These are phyloP conservation scores for Eutrema japonicum DNA, from an alignment of 345 rosid genomes.

Conservation along the genomic window DNA sequence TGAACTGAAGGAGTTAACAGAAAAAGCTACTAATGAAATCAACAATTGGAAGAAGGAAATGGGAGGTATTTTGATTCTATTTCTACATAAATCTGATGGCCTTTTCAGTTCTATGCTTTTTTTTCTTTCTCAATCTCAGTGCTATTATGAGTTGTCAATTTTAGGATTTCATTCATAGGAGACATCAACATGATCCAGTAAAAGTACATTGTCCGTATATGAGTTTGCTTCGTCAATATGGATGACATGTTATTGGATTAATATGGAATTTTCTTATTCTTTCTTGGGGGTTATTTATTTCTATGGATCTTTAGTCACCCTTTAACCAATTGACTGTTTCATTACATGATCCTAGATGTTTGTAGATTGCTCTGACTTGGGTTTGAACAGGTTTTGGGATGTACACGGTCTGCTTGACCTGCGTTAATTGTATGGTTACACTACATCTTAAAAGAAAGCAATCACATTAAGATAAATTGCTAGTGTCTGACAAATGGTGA, in stretches of 20 bases:
- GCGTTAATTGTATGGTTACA: constrained; percentile 2
- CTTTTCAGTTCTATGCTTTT: constrained; percentile 10
- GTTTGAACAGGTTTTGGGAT: constrained; percentile 24
- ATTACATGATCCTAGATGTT: constrained; percentile 25
- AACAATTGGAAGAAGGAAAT: constrained; percentile 74
- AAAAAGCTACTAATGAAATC: constrained; percentile 65
- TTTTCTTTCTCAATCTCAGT: constrained; percentile 18
- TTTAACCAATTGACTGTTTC: constrained; percentile 14
- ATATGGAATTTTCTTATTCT: constrained; percentile 17
- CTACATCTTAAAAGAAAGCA: constrained; percentile 16
- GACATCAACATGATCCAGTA: constrained; percentile 15
- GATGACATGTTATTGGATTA: constrained; percentile 19
- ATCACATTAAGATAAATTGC: constrained; percentile 4
- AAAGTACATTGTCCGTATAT: constrained; percentile 28
- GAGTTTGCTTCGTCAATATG: constrained; percentile 26
- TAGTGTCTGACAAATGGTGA: constrained; percentile 5
- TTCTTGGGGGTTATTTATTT: neutral
- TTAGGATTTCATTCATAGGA: constrained; percentile 19
- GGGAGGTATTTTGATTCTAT: constrained; percentile 57
- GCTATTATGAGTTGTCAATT: constrained; percentile 30
- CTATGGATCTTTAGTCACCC: constrained; percentile 15
- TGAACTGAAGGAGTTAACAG: constrained; percentile 65
- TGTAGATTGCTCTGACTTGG: constrained; percentile 22
- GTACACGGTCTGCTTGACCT: constrained; percentile 11
- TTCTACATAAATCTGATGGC: constrained; percentile 15